Evolutionary conservation across 257 asterid genomes (phyloP).

Genomic region (Leonotis leonurus): DNA sequence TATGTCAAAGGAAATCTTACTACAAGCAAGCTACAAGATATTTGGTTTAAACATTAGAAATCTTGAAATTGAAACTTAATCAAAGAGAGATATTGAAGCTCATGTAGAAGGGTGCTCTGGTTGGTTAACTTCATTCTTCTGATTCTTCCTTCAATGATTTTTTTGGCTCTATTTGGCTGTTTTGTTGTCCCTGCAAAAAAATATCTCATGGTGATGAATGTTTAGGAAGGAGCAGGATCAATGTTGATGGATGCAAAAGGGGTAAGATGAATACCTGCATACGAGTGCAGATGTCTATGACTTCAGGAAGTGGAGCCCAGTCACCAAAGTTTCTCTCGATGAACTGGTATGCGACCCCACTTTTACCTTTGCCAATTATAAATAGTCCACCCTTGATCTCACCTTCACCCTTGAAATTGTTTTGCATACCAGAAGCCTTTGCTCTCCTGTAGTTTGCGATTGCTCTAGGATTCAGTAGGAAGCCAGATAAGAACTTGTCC

Average conservation of each 20-base stretch:
- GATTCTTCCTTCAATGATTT: slow-evolving; percentile 24
- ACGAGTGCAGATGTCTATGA: slow-evolving; percentile 57
- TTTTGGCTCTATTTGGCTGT: slow-evolving; percentile 7
- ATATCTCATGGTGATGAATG: slow-evolving; percentile 5
- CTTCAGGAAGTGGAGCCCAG: slow-evolving; percentile 81
- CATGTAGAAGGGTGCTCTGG: not conserved
- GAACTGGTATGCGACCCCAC: slow-evolving; percentile 80
- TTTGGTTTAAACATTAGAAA: not conserved
- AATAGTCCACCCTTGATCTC: slow-evolving; percentile 79
- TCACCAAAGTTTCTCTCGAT: slow-evolving; percentile 83
- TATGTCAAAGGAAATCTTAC: not conserved
- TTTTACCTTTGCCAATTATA: slow-evolving; percentile 64
- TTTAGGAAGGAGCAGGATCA: slow-evolving; percentile 9
- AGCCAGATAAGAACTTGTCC: slow-evolving; percentile 74
- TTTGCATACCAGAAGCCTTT: slow-evolving; percentile 52
- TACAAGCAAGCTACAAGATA: slow-evolving; percentile 2
- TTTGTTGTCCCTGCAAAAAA: slow-evolving; percentile 23
- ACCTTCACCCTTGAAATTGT: slow-evolving; percentile 74
- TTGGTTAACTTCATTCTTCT: slow-evolving; percentile 15
- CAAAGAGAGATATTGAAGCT: not conserved
- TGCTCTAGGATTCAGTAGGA: slow-evolving; percentile 71
- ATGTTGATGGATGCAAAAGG: slow-evolving; percentile 7
- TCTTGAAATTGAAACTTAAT: too few species aligned
- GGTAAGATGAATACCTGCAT: slow-evolving; percentile 43
- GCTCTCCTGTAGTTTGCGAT: slow-evolving; percentile 75